Base-by-base conservation (phyloP, 441 rosid genomes). In the Hura crepitans region DNA sequence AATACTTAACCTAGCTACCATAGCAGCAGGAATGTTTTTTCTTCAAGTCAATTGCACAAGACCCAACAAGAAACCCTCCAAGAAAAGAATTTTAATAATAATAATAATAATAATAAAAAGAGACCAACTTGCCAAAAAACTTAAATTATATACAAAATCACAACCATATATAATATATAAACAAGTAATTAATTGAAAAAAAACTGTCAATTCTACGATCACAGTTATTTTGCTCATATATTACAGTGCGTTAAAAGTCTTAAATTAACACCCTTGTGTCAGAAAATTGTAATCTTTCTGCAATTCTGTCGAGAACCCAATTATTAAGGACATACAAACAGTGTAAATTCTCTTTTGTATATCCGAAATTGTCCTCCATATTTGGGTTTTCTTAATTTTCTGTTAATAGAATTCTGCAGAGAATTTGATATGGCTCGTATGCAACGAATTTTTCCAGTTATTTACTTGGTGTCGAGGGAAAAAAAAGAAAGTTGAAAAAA, bases 11-110 rank as follows among this genome's bases (percentile, higher is more conserved):
- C n/a, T n/a, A n/a, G n/a, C n/a, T n/a, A n/a, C n/a, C n/a, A n/a
- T 66, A 65, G n/a, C 46, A 57, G 54, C 57, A 31, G 59, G 47
- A 33, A 61, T 55, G 45, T 30, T 7, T 70, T 63, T 47, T 28
- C 12, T 39, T 53, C 17, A 72, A 72, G 69, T 62, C 69, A 64
- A 5, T 25, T 49, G 60, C 63, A 58, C 58, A n/a, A 50, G 66
- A 6, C 25, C 37, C 23, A 39, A 67, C 35, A 67, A 39, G 8
- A 35, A 61, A 20, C 47, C 65, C 65, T 25, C 54, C 4, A 57
- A 13, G 39, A 14, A 22, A 20, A 28, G 11, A 49, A 15, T 10
- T 0, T 10, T 33, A 57, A 33, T 35, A 47, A n/a, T n/a, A n/a
- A n/a, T n/a, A n/a, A n/a, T n/a, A n/a, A n/a, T n/a, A 4, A 35